Evolutionary conservation across 2,329 filamentous ascomycete species (phyloP).

Genomic region (Ophiostoma himal-ulmi): DNA sequence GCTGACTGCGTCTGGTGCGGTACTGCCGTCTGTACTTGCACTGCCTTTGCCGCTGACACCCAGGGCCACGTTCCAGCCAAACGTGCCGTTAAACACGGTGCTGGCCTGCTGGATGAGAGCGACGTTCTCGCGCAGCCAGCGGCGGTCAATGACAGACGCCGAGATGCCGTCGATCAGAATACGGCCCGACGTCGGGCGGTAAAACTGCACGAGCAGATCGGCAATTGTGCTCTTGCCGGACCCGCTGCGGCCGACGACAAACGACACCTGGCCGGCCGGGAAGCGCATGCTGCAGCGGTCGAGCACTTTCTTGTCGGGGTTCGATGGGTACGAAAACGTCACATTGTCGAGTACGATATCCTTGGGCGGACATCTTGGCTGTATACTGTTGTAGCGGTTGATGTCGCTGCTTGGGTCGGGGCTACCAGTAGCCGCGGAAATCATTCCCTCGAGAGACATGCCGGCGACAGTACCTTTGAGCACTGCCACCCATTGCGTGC

Average conservation of each 20-base stretch:
- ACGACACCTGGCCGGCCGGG: constrained; percentile 64
- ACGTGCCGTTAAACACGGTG: constrained; percentile 72
- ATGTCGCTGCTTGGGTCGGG: too few relatives aligned
- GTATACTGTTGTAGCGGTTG: constrained; percentile 18
- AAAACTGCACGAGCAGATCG: constrained; percentile 73
- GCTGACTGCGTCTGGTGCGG: neutral
- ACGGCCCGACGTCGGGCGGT: constrained; percentile 58
- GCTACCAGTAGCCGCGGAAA: neutral
- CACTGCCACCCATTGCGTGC: constrained; percentile 71
- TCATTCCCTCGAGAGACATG: constrained; percentile 43
- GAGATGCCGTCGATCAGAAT: constrained; percentile 63
- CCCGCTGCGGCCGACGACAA: constrained; percentile 78
- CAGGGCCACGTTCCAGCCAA: constrained; percentile 72
- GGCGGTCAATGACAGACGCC: constrained; percentile 55
- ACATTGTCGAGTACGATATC: constrained; percentile 65
- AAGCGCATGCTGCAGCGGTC: constrained; percentile 62
- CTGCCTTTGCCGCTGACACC: neutral
- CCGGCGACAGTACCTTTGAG: constrained; percentile 75
- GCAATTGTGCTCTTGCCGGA: constrained; percentile 89
- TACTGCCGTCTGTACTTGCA: neutral
- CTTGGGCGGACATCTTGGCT: constrained; percentile 49
- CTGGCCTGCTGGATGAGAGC: constrained; percentile 79
- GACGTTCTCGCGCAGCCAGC: constrained; percentile 72
- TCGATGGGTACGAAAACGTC: constrained; percentile 75
- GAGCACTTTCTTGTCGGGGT: constrained; percentile 55